Conservation (phyloP, 139 green algal genomes). For the Pedinophyceae sp. region DNA sequence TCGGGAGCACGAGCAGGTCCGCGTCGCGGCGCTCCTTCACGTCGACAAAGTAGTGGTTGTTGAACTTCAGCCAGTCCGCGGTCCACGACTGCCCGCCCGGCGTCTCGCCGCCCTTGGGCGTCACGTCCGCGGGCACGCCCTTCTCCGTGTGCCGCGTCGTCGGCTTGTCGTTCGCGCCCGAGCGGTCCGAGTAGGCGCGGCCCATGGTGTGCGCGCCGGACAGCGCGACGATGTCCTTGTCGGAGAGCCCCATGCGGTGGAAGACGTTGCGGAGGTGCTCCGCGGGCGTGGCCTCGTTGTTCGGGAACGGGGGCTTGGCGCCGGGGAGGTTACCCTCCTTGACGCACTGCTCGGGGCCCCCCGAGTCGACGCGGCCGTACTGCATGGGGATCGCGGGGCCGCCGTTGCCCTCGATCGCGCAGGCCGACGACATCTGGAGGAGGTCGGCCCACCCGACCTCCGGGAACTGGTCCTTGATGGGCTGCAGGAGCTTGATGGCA, state of each 20-base stretch:
- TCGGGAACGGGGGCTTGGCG: conserved; percentile 29
- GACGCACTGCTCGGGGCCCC: conserved; percentile 19
- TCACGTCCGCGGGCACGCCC: too few species aligned
- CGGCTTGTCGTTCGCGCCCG: conserved; percentile 7
- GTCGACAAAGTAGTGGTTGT: conserved; percentile 67
- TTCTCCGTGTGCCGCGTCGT: conserved; percentile 68
- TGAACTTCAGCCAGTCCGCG: conserved; percentile 74
- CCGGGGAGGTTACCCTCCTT: conserved; percentile 65
- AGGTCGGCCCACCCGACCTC: conserved; percentile 13
- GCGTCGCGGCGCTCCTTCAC: conserved; percentile 25
- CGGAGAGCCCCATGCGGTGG: conserved; percentile 15
- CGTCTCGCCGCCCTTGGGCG: conserved; percentile 42
- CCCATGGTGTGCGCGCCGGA: conserved; percentile 21
- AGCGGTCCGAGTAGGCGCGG: conserved; percentile 11
- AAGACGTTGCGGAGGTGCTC: conserved; percentile 10
- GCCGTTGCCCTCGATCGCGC: conserved; percentile 6
- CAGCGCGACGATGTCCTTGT: conserved; percentile 22
- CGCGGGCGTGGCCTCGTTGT: conserved; percentile 18
- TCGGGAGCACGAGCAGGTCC: conserved; percentile 76
- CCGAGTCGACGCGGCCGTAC: conserved; percentile 58
- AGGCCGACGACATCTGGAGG: conserved; percentile 13
- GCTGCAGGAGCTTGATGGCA: conserved; percentile 8
- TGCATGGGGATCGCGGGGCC: conserved; percentile 9
- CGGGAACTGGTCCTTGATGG: conserved; percentile 15
- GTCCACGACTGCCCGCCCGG: conserved; percentile 71